Conservation (phyloP, 768 basidiomycete genomes). For the Gyrodon lividus region DNA sequence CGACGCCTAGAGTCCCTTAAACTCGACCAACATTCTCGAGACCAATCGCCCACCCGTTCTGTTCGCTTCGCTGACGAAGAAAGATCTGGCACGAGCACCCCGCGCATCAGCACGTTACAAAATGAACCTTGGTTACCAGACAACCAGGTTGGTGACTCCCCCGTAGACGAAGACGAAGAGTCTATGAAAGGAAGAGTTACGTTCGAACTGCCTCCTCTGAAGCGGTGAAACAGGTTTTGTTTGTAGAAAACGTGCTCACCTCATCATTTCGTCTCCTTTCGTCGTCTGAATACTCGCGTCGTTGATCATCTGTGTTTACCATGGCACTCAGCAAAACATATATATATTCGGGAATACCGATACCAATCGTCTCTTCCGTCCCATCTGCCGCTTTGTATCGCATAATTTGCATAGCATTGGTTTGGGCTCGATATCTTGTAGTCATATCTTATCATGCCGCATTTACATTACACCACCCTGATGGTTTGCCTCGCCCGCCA, state of each 20-base stretch:
- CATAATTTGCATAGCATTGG: constrained; percentile 2
- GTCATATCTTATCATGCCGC: neutral
- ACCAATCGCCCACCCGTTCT: constrained; percentile 47
- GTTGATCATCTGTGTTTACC: neutral
- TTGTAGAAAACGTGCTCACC: neutral
- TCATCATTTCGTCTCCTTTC: neutral
- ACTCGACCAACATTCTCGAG: constrained; percentile 28
- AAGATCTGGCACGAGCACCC: constrained; percentile 20
- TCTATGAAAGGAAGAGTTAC: constrained; percentile 15
- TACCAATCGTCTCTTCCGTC: neutral
- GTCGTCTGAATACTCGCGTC: neutral
- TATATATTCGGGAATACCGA: neutral
- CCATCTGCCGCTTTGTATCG: constrained; percentile 6
- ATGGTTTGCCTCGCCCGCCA: neutral
- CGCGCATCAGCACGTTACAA: constrained; percentile 16
- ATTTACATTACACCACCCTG: neutral
- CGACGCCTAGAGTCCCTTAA: constrained; percentile 32
- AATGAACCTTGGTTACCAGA: constrained; percentile 17
- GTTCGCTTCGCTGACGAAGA: constrained; percentile 45
- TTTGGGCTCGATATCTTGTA: constrained; percentile 5
- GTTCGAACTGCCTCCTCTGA: constrained; percentile 19
- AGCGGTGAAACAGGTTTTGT: constrained; percentile 1
- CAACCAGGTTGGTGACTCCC: constrained; percentile 8
- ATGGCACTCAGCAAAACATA: neutral
- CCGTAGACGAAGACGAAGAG: constrained; percentile 15